These are phyloP conservation scores for Apiotrichum gracile DNA, from an alignment of 1,284 basidiomycete genomes.

Conservation along the genomic window DNA sequence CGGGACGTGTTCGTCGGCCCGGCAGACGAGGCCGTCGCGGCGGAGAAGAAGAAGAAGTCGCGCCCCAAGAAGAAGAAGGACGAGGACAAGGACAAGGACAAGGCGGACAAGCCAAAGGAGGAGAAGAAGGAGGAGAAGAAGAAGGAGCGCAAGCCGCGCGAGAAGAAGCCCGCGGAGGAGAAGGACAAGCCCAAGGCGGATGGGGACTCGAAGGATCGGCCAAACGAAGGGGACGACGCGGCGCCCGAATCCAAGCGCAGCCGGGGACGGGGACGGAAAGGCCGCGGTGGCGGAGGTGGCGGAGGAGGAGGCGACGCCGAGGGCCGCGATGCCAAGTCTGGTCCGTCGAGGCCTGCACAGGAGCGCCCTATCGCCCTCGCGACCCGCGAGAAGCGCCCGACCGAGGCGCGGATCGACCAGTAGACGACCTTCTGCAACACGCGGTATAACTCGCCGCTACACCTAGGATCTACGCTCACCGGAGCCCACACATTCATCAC, in stretches of 20 bases:
- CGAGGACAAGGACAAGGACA: slow-evolving; percentile 11
- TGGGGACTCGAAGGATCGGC: slow-evolving; percentile 5
- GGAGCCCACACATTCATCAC: too few relatives aligned
- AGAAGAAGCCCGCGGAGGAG: slow-evolving; percentile 27
- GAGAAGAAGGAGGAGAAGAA: slow-evolving; percentile 21
- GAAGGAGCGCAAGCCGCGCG: slow-evolving; percentile 30
- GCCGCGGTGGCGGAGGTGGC: slow-evolving; percentile 1
- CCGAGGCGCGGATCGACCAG: slow-evolving; percentile 20
- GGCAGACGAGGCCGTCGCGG: slow-evolving; percentile 3
- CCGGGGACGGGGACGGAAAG: neutral
- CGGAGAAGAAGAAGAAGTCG: neutral
- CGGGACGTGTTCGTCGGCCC: slow-evolving; percentile 29
- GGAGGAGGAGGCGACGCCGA: neutral
- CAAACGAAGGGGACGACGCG: slow-evolving; percentile 4
- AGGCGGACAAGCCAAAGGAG: slow-evolving; percentile 8
- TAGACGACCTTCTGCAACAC: neutral
- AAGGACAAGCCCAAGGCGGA: slow-evolving; percentile 25
- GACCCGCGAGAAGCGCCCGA: too few relatives aligned
- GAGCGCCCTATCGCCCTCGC: too few relatives aligned
- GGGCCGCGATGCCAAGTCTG: neutral
- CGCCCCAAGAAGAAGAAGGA: slow-evolving; percentile 10
- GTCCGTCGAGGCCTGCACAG: too few relatives aligned
- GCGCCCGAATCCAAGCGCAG: neutral
- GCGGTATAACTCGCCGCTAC: too few relatives aligned
- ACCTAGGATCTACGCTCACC: too few relatives aligned